Conservation (phyloP, 306 rosid species). For the Adenanthera pavonina region DNA sequence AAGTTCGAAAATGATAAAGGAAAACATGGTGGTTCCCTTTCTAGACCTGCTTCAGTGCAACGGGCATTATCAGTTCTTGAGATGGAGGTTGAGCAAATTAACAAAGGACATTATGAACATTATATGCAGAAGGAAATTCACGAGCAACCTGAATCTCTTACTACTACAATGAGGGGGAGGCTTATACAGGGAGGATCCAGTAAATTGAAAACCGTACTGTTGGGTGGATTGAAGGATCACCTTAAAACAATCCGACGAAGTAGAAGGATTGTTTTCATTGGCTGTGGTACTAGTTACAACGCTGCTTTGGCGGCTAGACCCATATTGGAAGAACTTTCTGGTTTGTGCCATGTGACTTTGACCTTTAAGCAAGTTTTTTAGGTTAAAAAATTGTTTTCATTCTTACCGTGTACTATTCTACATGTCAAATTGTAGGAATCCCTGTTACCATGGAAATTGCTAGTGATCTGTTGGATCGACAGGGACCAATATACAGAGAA, state of each 20-base stretch:
- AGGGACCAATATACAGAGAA: slow-evolving; percentile 95
- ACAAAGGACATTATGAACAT: slow-evolving; percentile 89
- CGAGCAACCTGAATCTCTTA: slow-evolving; percentile 94
- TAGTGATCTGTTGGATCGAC: slow-evolving; percentile 95
- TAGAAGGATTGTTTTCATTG: slow-evolving; percentile 87
- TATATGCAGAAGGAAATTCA: slow-evolving; percentile 99
- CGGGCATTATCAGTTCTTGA: slow-evolving; percentile 96
- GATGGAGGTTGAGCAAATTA: slow-evolving; percentile 98
- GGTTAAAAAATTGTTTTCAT: slow-evolving; percentile 27
- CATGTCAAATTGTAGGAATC: slow-evolving; percentile 62
- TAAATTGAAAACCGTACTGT: slow-evolving; percentile 82
- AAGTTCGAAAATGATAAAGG: slow-evolving; percentile 79
- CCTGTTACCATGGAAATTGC: slow-evolving; percentile 99
- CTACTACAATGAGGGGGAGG: slow-evolving; percentile 98
- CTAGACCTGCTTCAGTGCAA: slow-evolving; percentile 80
- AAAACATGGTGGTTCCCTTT: slow-evolving; percentile 60
- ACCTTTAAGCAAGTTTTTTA: slow-evolving; percentile 21
- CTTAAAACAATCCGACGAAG: slow-evolving; percentile 97
- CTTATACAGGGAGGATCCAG: slow-evolving; percentile 76
- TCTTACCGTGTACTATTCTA: slow-evolving; percentile 33
- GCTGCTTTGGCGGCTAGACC: slow-evolving; percentile 99
- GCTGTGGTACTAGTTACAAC: slow-evolving; percentile 98
- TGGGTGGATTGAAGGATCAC: slow-evolving; percentile 97
- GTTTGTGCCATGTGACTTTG: slow-evolving; percentile 52
- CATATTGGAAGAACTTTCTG: slow-evolving; percentile 96